These are phyloP conservation scores for Laguncularia racemosa DNA, from an alignment of 345 rosid genomes.

Conservation along the genomic window DNA sequence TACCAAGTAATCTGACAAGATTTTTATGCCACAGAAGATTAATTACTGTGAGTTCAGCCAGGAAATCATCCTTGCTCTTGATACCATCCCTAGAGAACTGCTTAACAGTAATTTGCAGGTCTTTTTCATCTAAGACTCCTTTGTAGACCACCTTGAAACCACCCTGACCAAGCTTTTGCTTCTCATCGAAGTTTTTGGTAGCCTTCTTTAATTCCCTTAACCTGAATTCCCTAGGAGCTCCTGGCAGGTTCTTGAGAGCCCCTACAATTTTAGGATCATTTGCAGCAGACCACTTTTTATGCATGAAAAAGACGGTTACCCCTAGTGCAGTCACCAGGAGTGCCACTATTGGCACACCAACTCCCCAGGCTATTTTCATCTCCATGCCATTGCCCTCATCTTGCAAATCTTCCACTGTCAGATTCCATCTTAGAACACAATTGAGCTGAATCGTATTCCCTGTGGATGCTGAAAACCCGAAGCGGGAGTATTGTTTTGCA, in stretches of 20 bases:
- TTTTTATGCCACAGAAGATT: conserved; percentile 43
- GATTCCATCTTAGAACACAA: conserved; percentile 33
- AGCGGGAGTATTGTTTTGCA: conserved; percentile 27
- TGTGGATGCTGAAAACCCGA: conserved; percentile 43
- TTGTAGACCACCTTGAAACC: conserved; percentile 43
- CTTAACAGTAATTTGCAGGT: conserved; percentile 34
- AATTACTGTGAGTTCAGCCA: conserved; percentile 44
- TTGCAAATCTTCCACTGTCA: conserved; percentile 25
- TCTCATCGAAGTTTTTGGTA: conserved; percentile 25
- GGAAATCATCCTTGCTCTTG: conserved; percentile 41
- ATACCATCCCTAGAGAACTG: conserved; percentile 37
- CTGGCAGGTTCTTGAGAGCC: conserved; percentile 41
- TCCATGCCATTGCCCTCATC: background rate
- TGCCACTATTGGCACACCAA: conserved; percentile 20
- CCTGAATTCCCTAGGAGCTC: conserved; percentile 40
- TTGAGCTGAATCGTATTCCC: conserved; percentile 30
- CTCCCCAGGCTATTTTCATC: conserved; percentile 17
- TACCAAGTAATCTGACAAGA: conserved; percentile 42
- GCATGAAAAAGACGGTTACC: conserved; percentile 9
- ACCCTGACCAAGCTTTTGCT: conserved; percentile 39
- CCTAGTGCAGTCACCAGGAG: conserved; percentile 8
- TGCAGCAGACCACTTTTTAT: conserved; percentile 12
- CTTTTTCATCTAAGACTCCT: conserved; percentile 14
- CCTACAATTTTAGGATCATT: conserved; percentile 25
- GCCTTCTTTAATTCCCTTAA: conserved; percentile 34